Evolutionary conservation across 257 asterid species (phyloP).

Genomic region (Perilla frutescens): DNA sequence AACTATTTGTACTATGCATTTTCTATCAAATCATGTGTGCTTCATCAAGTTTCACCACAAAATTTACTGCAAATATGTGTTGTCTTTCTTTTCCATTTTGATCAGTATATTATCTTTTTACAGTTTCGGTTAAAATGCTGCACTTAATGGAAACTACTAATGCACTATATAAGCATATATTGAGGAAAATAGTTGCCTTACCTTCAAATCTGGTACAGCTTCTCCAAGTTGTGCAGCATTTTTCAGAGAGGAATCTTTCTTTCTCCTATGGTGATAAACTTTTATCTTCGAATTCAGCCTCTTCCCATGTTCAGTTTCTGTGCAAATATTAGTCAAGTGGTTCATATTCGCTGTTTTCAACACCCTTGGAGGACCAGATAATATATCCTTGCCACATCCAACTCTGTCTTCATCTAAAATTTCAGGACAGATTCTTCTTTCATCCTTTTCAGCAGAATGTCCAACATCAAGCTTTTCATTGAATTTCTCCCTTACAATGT

Average conservation of each 20-base stretch:
- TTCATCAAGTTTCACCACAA: not conserved
- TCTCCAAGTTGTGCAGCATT: conserved; percentile 23
- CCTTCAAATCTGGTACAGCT: conserved; percentile 37
- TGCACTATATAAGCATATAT: not conserved
- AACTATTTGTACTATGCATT: not conserved
- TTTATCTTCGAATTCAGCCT: conserved; percentile 26
- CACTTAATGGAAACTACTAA: not conserved
- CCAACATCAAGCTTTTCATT: not conserved
- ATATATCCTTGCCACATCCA: conserved; percentile 27
- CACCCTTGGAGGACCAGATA: conserved; percentile 30
- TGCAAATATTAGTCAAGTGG: conserved; percentile 19
- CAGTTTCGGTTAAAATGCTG: not conserved
- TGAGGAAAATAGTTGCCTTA: conserved; percentile 27
- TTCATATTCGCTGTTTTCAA: conserved; percentile 8
- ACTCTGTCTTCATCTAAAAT: conserved; percentile 6
- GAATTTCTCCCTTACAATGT: not conserved
- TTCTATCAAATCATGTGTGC: conserved; percentile 4
- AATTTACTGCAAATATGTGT: not conserved
- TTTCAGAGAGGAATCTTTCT: conserved; percentile 35
- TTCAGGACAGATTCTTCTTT: not conserved
- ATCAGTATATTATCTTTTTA: not conserved
- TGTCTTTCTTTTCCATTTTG: not conserved
- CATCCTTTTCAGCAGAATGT: not conserved
- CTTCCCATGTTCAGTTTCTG: conserved; percentile 27
- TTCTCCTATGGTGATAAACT: conserved; percentile 46